phyloP scores from a whole-genome alignment of 169 alveolate species.

The Eimeria acervulina region DNA sequence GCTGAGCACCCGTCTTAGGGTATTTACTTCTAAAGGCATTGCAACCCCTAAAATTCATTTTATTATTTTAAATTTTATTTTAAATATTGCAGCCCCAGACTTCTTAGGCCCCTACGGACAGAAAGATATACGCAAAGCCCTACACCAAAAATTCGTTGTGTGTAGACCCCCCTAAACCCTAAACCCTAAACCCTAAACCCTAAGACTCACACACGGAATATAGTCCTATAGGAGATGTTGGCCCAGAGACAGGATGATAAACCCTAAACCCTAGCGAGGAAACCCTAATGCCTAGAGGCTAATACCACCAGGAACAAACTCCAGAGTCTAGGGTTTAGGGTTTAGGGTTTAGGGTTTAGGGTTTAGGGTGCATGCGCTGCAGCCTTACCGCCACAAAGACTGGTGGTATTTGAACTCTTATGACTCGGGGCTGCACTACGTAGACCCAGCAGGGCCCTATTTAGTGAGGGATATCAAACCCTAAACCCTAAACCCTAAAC shows the following conservation, averaged over 20 bases:
- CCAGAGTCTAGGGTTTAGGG: too few species aligned
- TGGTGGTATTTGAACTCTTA: conserved; percentile 71
- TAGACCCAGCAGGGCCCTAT: conserved; percentile 22
- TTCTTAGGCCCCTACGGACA: neutral
- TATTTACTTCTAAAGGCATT: conserved; percentile 10
- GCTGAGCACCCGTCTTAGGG: conserved; percentile 24
- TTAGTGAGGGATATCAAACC: too few species aligned
- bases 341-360: too few species aligned
- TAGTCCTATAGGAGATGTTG: too few species aligned
- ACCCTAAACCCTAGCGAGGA: too few species aligned
- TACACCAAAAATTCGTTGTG: conserved; percentile 22
- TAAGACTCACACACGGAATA: too few species aligned
- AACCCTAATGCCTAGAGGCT: too few species aligned
- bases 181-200: too few species aligned
- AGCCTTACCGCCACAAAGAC: conserved; percentile 54
- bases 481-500: too few species aligned
- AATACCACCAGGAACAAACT: too few species aligned
- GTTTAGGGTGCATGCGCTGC: conserved; percentile 5
- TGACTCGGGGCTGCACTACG: conserved; percentile 36
- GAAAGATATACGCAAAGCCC: neutral
- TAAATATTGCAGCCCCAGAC: conserved; percentile 27
- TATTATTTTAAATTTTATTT: neutral
- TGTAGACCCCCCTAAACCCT: too few species aligned
- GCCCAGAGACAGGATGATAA: too few species aligned
- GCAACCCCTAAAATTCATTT: conserved; percentile 42